Evolutionary conservation across 768 basidiomycete genomes (phyloP).

Genomic region (Dentipellis fragilis): DNA sequence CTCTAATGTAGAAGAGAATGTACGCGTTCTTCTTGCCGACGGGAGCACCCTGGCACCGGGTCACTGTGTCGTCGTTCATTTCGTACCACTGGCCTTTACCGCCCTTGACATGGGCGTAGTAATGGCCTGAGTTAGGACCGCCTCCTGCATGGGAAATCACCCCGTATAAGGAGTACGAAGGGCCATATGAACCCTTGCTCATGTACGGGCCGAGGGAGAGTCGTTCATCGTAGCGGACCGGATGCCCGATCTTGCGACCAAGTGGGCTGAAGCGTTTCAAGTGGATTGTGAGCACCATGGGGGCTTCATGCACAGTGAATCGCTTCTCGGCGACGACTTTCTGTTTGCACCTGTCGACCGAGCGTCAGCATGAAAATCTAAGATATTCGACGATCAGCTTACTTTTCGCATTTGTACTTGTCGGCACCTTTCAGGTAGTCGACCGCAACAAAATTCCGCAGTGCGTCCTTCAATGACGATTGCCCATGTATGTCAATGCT

Average conservation of each 20-base stretch:
- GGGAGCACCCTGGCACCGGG: conserved; percentile 32
- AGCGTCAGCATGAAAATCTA: not conserved
- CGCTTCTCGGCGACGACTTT: conserved; percentile 83
- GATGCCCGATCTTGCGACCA: conserved; percentile 77
- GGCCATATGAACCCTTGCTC: conserved; percentile 71
- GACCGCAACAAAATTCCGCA: conserved; percentile 70
- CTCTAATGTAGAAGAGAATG: conserved; percentile 83
- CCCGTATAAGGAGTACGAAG: conserved; percentile 80
- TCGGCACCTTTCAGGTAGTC: conserved; percentile 84
- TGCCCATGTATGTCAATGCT: conserved; percentile 78
- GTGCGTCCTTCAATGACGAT: conserved; percentile 54
- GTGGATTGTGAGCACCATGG: conserved; percentile 82
- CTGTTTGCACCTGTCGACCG: conserved; percentile 69
- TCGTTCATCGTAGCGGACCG: conserved; percentile 68
- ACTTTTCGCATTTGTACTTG: conserved; percentile 99
- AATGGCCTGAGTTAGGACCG: conserved; percentile 94
- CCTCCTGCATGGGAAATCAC: conserved; percentile 89
- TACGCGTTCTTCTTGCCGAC: conserved; percentile 75
- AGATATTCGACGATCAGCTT: conserved; percentile 18
- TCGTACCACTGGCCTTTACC: conserved; percentile 70
- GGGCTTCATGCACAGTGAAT: conserved; percentile 84
- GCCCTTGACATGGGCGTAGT: conserved; percentile 76
- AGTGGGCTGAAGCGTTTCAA: conserved; percentile 90
- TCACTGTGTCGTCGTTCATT: conserved; percentile 87
- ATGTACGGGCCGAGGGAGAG: conserved; percentile 70